Base-by-base conservation (phyloP, 176 grass and related monocot species). In the Areca catechu region DNA sequence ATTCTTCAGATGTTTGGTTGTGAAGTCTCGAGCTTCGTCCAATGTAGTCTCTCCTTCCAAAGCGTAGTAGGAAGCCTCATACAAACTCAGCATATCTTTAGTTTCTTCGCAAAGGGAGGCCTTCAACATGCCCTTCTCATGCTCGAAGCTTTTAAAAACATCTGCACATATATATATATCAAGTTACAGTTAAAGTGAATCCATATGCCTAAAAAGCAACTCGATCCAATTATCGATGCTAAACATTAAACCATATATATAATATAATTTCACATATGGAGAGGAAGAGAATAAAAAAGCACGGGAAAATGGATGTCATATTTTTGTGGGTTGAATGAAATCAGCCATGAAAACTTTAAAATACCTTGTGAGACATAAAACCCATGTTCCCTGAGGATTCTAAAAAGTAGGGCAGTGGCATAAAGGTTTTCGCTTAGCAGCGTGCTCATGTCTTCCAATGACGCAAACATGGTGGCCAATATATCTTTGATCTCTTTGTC, bases 51-150 rank as follows among this genome's bases (percentile, higher is more conserved):
- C 82, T 0, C 66, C 60, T 30, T 24, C 50, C 5, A 67, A 62
- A 0, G 76, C 76, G 20, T 79, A 51, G 43, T 79, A 57, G 6
- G 76, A 84, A n/a, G 76, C 76, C 17, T 86, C 74, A 0, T 81
- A 74, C 2, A 86, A 19, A 15, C 68, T 59, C 7, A 77, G 58
- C 5, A 86, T 63, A 3, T 52, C 78, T 2, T 62, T 22, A 5
- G 51, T 16, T 3, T 43, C 34, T 12, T 3, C 74, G 16, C 0
- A 15, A 62, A 5, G 15, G 19, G 9, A 43, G 20, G 56, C 20
- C 3, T 51, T 61, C 24, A 73, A 58, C 7, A 4, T 4, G 9
- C 50, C 63, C 16, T 56, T 43, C 4, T 60, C 64, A 56, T 73
- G 73, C 21, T 57, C 47, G 29, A 69, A 67, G 49, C 16, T 21